Percentiles rank a stretch among this genome's conserved stretches.
Evolutionary conservation across 257 asterid species (phyloP).

Genomic region (Rhazya stricta): DNA sequence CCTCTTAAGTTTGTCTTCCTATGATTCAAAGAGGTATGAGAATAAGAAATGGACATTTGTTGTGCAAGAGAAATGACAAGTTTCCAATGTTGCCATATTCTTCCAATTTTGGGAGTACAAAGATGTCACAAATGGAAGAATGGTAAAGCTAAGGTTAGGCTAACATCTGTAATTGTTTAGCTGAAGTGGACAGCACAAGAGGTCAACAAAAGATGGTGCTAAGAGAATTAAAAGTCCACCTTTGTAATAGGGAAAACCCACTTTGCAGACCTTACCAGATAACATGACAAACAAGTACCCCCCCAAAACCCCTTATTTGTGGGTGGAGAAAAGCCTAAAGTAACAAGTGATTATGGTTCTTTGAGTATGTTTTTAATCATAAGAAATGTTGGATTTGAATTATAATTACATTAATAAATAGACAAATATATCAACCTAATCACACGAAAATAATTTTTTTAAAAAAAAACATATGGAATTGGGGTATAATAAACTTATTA

Average conservation of each 20-base stretch:
- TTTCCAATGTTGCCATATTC: conserved; percentile 7
- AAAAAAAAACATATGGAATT: too few species aligned
- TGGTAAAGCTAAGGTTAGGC: neutral
- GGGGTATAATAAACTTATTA: too few species aligned
- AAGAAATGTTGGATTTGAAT: too few species aligned
- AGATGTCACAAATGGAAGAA: neutral
- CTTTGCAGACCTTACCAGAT: neutral
- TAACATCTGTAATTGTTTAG: conserved; percentile 2
- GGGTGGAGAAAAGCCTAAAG: conserved; percentile 7
- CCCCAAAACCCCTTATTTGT: too few species aligned
- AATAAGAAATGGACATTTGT: conserved; percentile 7
- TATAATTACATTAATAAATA: too few species aligned
- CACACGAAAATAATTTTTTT: too few species aligned
- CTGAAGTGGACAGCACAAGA: conserved; percentile 21
- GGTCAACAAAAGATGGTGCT: conserved; percentile 20
- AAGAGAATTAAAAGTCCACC: conserved; percentile 14
- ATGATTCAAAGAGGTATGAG: neutral
- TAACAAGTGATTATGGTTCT: too few species aligned
- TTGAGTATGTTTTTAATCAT: too few species aligned
- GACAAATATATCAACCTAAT: too few species aligned
- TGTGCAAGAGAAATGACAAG: conserved; percentile 11
- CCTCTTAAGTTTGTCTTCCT: neutral
- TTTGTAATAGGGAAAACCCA: conserved; percentile 18
- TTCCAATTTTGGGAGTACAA: conserved; percentile 20
- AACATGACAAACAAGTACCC: neutral